A percentile compares a stretch with the other conserved stretches of the same genome.
These are phyloP conservation scores for Trypanosoma lewisi DNA, from an alignment of 208 protist species.

Conservation along the genomic window DNA sequence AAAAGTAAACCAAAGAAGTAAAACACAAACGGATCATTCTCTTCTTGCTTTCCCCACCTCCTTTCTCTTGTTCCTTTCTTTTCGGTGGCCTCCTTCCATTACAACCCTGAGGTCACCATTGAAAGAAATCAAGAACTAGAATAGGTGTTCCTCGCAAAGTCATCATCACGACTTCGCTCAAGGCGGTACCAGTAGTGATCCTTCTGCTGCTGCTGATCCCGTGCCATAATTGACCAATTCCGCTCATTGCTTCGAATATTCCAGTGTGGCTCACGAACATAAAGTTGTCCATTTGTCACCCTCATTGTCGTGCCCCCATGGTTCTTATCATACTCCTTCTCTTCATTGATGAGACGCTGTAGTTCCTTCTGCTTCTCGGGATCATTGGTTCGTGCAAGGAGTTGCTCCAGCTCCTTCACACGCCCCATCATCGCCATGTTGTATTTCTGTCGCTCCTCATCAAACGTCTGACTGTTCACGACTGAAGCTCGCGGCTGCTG, in stretches of 20 bases:
- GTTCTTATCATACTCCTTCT: constrained; percentile 50
- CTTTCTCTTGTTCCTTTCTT: not conserved
- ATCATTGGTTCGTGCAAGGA: constrained; percentile 47
- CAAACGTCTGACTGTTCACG: not conserved
- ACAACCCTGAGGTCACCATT: not conserved
- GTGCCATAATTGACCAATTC: constrained; percentile 81
- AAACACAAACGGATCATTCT: not conserved
- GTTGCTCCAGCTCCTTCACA: constrained; percentile 45
- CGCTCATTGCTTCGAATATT: constrained; percentile 85
- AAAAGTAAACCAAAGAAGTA: not conserved
- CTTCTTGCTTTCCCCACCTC: not conserved
- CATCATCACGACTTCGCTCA: constrained; percentile 80
- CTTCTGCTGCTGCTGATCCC: constrained; percentile 87
- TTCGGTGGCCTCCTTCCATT: not conserved
- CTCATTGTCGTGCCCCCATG: constrained; percentile 69
- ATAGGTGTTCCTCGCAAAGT: constrained; percentile 80
- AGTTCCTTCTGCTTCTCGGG: constrained; percentile 49
- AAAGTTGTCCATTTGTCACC: constrained; percentile 72
- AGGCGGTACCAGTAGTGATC: constrained; percentile 87
- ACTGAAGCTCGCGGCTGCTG: not conserved
- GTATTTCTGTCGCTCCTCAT: constrained; percentile 9
- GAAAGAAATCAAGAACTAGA: constrained; percentile 18
- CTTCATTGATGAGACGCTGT: constrained; percentile 55
- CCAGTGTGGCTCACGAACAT: constrained; percentile 78
- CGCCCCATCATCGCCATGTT: constrained; percentile 7